These are phyloP conservation scores for Leptographium radiaticola DNA, from an alignment of 2,329 filamentous ascomycete species.

Conservation along the genomic window DNA sequence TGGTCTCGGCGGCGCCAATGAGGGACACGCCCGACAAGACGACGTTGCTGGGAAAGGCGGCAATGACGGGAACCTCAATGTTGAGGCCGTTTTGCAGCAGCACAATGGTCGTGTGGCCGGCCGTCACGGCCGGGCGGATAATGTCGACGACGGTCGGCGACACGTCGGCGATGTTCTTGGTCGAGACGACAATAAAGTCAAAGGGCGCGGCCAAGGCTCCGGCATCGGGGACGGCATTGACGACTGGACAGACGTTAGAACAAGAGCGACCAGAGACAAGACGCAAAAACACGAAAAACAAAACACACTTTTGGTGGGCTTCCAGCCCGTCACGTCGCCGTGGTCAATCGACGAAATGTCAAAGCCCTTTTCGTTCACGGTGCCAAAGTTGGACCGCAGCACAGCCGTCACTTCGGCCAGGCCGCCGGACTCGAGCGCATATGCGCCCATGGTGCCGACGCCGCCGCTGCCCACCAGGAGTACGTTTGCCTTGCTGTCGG, in stretches of 20 bases:
- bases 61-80: constrained; percentile 7
- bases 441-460: constrained; percentile 8
- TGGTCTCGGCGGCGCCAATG: constrained; percentile 1
- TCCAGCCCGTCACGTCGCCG: constrained; percentile 4
- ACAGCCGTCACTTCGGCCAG: constrained; percentile 8
- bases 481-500: constrained; percentile 4
- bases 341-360: constrained; percentile 5
- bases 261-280: too few species aligned
- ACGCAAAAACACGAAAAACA: too few species aligned
- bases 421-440: constrained; percentile 7
- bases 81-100: constrained; percentile 10
- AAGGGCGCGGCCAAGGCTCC: neutral
- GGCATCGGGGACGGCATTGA: neutral
- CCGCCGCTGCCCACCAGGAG: constrained; percentile 8
- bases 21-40: constrained; percentile 6
- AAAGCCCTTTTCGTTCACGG: constrained; percentile 7
- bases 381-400: constrained; percentile 8
- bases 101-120: constrained; percentile 5
- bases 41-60: constrained; percentile 5
- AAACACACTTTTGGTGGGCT: neutral
- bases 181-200: constrained; percentile 9
- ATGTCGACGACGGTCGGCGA: constrained; percentile 6
- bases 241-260: neutral
- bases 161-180: constrained; percentile 9
- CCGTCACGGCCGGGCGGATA: constrained; percentile 8